phyloP scores from a whole-genome alignment of 345 rosid genomes.

The Cardamine occulta region DNA sequence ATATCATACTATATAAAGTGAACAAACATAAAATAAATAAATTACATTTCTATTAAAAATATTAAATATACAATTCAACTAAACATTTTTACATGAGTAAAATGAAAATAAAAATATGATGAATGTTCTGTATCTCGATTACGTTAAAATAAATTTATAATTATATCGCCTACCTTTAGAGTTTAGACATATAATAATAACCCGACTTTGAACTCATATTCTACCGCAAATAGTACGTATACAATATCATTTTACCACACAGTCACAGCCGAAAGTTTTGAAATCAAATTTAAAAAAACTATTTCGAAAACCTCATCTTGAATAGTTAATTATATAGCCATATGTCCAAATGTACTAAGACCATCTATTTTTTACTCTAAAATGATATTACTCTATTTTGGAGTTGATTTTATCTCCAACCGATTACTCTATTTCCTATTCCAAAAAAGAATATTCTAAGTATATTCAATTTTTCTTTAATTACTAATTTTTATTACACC shows the following conservation, averaged over 20 bases:
- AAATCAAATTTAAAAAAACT: background rate
- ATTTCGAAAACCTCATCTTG: background rate
- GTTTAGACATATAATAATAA: too few relatives aligned
- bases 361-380: too few relatives aligned
- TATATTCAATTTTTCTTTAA: too few relatives aligned
- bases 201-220: background rate
- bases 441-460: too few relatives aligned
- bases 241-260: background rate
- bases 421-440: too few relatives aligned
- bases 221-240: background rate
- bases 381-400: too few relatives aligned
- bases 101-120: background rate
- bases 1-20: background rate
- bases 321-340: too few relatives aligned
- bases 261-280: background rate
- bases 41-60: background rate
- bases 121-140: background rate
- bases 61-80: background rate
- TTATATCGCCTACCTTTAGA: background rate
- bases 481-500: too few relatives aligned
- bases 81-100: too few relatives aligned
- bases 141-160: background rate
- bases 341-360: too few relatives aligned
- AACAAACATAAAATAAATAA: too few relatives aligned
- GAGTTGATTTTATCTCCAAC: too few relatives aligned